Conservation (phyloP, 805 yeast species). For the Lipomyces mesembrius region DNA sequence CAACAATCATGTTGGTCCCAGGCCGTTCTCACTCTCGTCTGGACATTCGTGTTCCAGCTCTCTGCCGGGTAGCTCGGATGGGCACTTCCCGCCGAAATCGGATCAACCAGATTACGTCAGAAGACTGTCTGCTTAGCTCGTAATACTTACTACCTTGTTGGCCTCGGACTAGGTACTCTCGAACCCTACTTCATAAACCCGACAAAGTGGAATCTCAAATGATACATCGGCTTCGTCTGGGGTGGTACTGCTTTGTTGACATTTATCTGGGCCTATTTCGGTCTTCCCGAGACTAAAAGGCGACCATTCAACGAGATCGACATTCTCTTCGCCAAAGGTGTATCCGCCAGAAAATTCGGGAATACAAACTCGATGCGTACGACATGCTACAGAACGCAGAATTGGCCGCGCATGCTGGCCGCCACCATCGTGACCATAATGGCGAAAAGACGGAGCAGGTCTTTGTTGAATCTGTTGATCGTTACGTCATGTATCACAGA, state of each 20-base stretch:
- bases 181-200: conserved; percentile 58
- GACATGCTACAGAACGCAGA: conserved; percentile 3
- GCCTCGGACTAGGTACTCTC: conserved; percentile 37
- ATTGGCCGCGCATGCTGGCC: neutral
- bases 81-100: conserved; percentile 51
- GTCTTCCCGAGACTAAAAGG: conserved; percentile 63
- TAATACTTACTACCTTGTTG: conserved; percentile 39
- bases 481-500: neutral
- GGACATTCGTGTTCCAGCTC: conserved; percentile 53
- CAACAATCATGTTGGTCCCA: conserved; percentile 11
- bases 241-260: conserved; percentile 47
- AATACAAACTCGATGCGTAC: conserved; percentile 33
- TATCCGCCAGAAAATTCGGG: conserved; percentile 43
- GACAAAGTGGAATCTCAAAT: conserved; percentile 52
- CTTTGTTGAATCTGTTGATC: neutral
- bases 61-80: conserved; percentile 53
- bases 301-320: conserved; percentile 67
- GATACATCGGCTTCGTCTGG: conserved; percentile 56
- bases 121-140: conserved; percentile 53
- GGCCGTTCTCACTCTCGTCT: conserved; percentile 47
- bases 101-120: conserved; percentile 51
- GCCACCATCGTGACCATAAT: neutral
- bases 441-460: neutral
- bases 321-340: conserved; percentile 51
- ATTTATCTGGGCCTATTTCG: conserved; percentile 55